Percentiles rank a stretch among this genome's conserved stretches.
These are phyloP conservation scores for Termitomyces sp. DNA, from an alignment of 768 basidiomycete genomes.

Conservation along the genomic window DNA sequence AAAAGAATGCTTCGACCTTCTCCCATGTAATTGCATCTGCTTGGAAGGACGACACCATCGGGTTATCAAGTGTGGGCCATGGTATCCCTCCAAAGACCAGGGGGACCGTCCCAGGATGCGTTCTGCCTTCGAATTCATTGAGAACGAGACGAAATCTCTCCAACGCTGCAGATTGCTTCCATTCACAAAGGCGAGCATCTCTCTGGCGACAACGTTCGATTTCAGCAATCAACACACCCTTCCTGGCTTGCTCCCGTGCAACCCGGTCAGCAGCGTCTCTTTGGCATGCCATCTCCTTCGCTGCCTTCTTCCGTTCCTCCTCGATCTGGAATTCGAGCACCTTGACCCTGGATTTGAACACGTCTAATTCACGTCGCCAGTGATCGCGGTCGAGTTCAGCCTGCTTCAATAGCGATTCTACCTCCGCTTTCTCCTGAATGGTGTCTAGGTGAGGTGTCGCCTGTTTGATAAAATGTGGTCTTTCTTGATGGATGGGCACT, in stretches of 20 bases:
- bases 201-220: slow-evolving; percentile 4
- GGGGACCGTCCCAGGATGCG: slow-evolving; percentile 15
- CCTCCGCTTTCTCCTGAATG: not conserved
- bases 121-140: slow-evolving; percentile 12
- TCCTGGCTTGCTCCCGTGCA: not conserved
- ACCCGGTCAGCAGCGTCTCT: not conserved
- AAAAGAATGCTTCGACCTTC: slow-evolving; percentile 9
- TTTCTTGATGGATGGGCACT: not conserved
- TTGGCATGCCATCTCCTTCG: not conserved
- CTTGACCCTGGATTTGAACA: not conserved
- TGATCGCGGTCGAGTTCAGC: not conserved
- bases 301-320: not conserved
- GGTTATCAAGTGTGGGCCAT: slow-evolving; percentile 9
- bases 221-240: not conserved
- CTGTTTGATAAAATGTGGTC: not conserved
- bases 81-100: slow-evolving; percentile 14
- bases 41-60: not conserved
- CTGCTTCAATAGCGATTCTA: not conserved
- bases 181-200: slow-evolving; percentile 1
- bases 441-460: not conserved
- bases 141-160: slow-evolving; percentile 4
- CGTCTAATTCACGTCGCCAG: not conserved
- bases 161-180: not conserved
- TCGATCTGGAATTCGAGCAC: not conserved
- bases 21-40: slow-evolving; percentile 2